Evolutionary conservation across 2,329 filamentous ascomycete genomes (phyloP).

Genomic region (Ramularia endophylla): DNA sequence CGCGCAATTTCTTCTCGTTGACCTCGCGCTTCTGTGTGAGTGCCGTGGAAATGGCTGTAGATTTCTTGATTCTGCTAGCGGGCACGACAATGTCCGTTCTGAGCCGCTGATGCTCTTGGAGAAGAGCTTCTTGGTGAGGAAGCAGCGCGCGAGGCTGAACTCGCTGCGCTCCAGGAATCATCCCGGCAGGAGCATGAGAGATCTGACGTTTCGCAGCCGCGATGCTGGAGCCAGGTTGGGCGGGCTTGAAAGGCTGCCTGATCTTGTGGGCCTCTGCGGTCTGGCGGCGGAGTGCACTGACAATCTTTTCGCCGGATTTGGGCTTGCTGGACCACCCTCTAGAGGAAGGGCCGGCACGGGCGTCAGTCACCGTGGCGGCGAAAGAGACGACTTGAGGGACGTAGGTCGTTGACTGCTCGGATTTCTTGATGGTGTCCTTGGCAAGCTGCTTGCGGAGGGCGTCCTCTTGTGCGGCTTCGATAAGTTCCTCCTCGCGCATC

Average conservation of each 20-base stretch:
- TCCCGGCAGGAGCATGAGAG: conserved; percentile 13
- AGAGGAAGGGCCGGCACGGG: not conserved
- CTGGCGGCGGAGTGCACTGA: conserved; percentile 16
- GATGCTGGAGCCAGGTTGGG: conserved; percentile 8
- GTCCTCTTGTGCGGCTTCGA: conserved; percentile 29
- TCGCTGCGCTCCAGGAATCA: conserved; percentile 12
- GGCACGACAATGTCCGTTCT: not conserved
- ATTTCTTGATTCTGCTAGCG: not conserved
- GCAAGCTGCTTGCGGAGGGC: conserved; percentile 50
- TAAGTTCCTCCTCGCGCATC: conserved; percentile 34
- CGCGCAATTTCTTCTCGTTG: conserved; percentile 15
- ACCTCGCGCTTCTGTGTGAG: conserved; percentile 12
- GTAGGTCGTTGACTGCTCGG: conserved; percentile 45
- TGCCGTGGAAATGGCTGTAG: conserved; percentile 7
- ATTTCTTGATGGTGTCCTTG: conserved; percentile 51
- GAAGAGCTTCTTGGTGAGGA: conserved; percentile 14
- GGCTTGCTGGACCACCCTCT: not conserved
- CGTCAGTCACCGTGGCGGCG: conserved; percentile 2
- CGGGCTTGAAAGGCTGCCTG: conserved; percentile 9
- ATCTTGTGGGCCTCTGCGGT: conserved; percentile 10
- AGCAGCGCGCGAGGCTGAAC: conserved; percentile 16
- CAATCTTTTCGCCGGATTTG: not conserved
- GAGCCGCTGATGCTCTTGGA: conserved; percentile 10
- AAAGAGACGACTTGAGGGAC: conserved; percentile 19
- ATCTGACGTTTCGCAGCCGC: conserved; percentile 15